Evolutionary conservation across 2,329 filamentous ascomycete genomes (phyloP).

Genomic region (Phyllosticta paracitricarpa): DNA sequence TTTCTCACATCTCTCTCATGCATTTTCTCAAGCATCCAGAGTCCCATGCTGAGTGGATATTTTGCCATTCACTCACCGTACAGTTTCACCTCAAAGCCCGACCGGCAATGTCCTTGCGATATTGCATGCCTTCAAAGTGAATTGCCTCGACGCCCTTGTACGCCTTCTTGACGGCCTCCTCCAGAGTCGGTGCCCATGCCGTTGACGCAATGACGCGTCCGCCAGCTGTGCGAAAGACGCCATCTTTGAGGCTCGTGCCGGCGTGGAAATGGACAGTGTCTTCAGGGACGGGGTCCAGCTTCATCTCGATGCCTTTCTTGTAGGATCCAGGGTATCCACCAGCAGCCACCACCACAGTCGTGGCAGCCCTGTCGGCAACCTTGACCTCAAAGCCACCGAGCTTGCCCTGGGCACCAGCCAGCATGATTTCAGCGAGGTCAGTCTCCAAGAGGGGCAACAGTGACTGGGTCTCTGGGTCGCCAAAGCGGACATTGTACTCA

Average conservation of each 20-base stretch:
- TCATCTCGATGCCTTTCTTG: conserved; percentile 62
- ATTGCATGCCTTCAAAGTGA: conserved; percentile 82
- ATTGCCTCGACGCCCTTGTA: conserved; percentile 75
- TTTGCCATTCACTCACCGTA: neutral
- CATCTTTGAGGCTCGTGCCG: conserved; percentile 58
- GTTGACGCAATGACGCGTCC: conserved; percentile 93
- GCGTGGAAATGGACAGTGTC: conserved; percentile 79
- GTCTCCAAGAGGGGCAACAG: conserved; percentile 73
- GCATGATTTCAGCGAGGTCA: conserved; percentile 80
- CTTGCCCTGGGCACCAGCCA: conserved; percentile 68
- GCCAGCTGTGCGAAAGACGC: conserved; percentile 63
- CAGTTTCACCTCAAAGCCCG: conserved; percentile 29
- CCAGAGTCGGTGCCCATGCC: conserved; percentile 63
- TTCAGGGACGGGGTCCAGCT: conserved; percentile 42
- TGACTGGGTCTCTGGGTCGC: conserved; percentile 85
- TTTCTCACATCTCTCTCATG: too few relatives aligned
- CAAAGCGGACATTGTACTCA: conserved; percentile 90
- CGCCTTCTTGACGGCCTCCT: conserved; percentile 76
- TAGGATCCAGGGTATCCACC: conserved; percentile 82
- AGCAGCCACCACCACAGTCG: conserved; percentile 88
- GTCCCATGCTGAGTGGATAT: too few relatives aligned
- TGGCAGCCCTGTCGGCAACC: conserved; percentile 55
- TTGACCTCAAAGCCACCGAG: conserved; percentile 61
- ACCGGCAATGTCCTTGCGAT: conserved; percentile 76
- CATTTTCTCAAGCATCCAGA: too few relatives aligned